Evolutionary conservation across 2,329 filamentous ascomycete genomes (phyloP), one percentile per base, ranked within the genome.

Genomic region (Microascus cirrosus): DNA sequence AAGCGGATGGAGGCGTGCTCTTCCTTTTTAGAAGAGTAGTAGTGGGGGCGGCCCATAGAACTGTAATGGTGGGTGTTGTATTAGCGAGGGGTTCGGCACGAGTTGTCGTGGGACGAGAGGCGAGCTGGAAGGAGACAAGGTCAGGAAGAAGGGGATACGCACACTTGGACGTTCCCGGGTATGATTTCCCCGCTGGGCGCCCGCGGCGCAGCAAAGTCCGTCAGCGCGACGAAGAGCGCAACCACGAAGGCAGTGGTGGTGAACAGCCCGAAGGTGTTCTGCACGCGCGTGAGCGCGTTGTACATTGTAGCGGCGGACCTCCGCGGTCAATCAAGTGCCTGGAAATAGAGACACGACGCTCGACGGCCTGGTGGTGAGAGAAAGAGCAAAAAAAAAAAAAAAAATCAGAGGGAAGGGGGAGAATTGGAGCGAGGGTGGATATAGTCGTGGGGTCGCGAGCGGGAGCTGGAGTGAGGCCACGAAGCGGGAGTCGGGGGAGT

Each of bases 251-350:
- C 87, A 62, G 96, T 91, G 28, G 91, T 95, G 20, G 94, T 97
- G 79, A 97, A 96, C 83, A 95, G 96, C 72, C 94, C 91, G 71
- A 99, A 99, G 71, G 91, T 86, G 75, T 90, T 93, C 74, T 99
- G 94, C 64, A 87, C 73, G 64, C 94, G 89, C 62, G 89, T 90
- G 54, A 95, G 74, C 53, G 87, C 83, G 68, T 90, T 95, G 74
- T 96, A 87, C 94, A 99, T 97, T 61, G 60, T 79, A 75, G 45
- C 45, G 45, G 20, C 8, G 20, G 18, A 11, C 45, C 45, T 24
- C 45, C 6, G 22, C 20, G 45, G 45, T 24, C 45, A 24, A 20
- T 10, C 42, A 4, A 22, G 20, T 50, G 2, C 12, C n/a, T 15
- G 39, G 36, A 45, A 18, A 45, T n/a, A 7, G 2, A 45, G 39